Conservation (phyloP, 805 yeast genomes). For the Ogataea nakhonphanomensis region DNA sequence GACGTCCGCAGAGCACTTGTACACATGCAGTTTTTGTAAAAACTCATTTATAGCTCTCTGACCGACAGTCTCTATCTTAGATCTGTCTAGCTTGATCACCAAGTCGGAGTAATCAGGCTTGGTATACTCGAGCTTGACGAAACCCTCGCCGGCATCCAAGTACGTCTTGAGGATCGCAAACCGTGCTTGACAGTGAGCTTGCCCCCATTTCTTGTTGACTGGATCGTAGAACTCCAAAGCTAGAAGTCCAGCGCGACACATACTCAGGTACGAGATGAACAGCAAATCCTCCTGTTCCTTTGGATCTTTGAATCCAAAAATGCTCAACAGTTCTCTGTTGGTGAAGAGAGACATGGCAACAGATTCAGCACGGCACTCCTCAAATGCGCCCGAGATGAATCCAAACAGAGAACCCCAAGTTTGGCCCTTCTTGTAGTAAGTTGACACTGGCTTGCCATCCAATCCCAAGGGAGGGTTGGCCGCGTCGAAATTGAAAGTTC, state of each 20-base stretch:
- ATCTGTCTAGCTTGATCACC: conserved; percentile 52
- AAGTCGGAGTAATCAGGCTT: conserved; percentile 56
- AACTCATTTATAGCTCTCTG: conserved; percentile 71
- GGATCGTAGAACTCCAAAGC: conserved; percentile 91
- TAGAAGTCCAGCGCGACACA: conserved; percentile 85
- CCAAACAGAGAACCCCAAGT: conserved; percentile 92
- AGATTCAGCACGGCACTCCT: conserved; percentile 90
- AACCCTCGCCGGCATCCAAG: conserved; percentile 57
- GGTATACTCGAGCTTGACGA: conserved; percentile 51
- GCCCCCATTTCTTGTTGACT: conserved; percentile 79
- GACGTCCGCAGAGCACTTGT: conserved; percentile 74
- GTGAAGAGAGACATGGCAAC: conserved; percentile 81
- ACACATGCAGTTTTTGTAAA: conserved; percentile 69
- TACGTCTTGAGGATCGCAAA: conserved; percentile 78
- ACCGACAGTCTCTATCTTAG: conserved; percentile 65
- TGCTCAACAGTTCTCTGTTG: conserved; percentile 60
- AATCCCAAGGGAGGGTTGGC: conserved; percentile 58
- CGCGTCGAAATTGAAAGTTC: conserved; percentile 69
- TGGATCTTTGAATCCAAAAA: conserved; percentile 62
- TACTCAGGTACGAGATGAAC: conserved; percentile 66
- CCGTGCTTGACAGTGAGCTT: conserved; percentile 92
- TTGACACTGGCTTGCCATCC: conserved; percentile 57
- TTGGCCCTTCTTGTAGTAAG: conserved; percentile 75
- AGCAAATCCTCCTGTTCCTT: conserved; percentile 62
- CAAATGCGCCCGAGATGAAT: conserved; percentile 78